Evolutionary conservation across 2,329 filamentous ascomycete genomes (phyloP).

Genomic region (Biscogniauxia mediterranea): DNA sequence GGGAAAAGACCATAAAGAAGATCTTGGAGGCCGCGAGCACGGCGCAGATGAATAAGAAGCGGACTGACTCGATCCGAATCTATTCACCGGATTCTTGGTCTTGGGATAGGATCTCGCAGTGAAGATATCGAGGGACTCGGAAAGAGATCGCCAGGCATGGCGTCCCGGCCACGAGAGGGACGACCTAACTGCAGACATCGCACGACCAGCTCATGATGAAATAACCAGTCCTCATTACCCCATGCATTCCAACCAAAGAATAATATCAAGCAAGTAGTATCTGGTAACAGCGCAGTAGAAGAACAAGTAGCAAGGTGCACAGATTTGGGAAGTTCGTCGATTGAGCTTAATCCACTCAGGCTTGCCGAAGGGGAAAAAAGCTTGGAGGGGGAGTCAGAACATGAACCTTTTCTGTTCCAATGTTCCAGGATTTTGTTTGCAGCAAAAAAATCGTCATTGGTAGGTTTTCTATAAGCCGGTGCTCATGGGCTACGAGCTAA

Average conservation of each 20-base stretch:
- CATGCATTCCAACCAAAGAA: background rate
- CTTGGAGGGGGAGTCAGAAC: conserved; percentile 5
- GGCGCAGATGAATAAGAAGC: conserved; percentile 20
- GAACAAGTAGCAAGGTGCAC: background rate
- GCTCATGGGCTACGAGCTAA: conserved; percentile 14
- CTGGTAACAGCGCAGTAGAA: no score
- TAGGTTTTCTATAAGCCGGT: conserved; percentile 4
- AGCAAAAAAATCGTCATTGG: conserved; percentile 31
- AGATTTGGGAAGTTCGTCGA: background rate
- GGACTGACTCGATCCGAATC: conserved; percentile 19
- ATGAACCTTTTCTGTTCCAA: no score
- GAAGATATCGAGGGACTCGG: conserved; percentile 28
- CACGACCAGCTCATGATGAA: conserved; percentile 29
- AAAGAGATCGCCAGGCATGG: conserved; percentile 30
- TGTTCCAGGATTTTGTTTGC: conserved; percentile 18
- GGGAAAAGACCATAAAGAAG: conserved; percentile 28
- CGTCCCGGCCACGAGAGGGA: conserved; percentile 31
- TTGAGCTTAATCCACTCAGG: background rate
- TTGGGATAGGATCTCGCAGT: conserved; percentile 24
- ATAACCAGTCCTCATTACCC: background rate
- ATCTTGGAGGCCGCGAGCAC: conserved; percentile 22
- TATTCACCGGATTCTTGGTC: conserved; percentile 16
- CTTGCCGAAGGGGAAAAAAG: background rate
- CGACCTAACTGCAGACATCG: conserved; percentile 35
- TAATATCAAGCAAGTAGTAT: background rate